Evolutionary conservation across 1,284 basidiomycete species (phyloP), one percentile per base, ranked within the genome.

Genomic region (Puccinia polysora): DNA sequence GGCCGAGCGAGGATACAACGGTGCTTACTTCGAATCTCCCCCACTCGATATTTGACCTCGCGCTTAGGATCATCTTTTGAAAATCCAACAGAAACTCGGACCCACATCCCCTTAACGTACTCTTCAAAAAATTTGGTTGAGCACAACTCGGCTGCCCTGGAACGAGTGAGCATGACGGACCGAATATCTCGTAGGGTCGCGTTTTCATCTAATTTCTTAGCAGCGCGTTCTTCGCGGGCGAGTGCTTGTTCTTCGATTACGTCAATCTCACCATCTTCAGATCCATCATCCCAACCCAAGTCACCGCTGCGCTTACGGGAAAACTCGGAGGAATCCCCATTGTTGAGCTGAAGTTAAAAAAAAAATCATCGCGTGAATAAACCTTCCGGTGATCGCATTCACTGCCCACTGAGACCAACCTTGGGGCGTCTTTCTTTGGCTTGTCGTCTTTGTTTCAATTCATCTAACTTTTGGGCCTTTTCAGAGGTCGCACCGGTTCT

Each of bases 51-150:
- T 32, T 70, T 70, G 2, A 60, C 43, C 36, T 70, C 67, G 10
- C 56, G 55, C 67, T 70, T 70, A n/a, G 67, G 67, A 52, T 70
- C 67, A 70, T 70, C 56, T 60, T 50, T 59, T 12, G 55, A 55
- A 36, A 60, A 70, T 12, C 67, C 67, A 6, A 70, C 67, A 15
- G 67, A 70, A 20, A 70, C 67, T 32, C 67, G 56, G 6, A 70
- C 67, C 67, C 67, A 70, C 67, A 70, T 70, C 23, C 67, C 67
- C 49, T 60, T 59, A 45, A 49, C 67, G 30, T 60, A 60, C 14
- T 70, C 67, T 36, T 59, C 43, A 34, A 70, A 70, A 52, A 70
- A 70, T 38, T 59, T 59, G 10, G 67, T 70, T 18, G 36, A 70
- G 40, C 67, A 70, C 36, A 70, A 34, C 40, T 70, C 67, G 25